Evolutionary conservation across 225 moss, liverwort and hornwort species (phyloP), one percentile per base, ranked within the genome.

Genomic region (Sphagnum tenellum): DNA sequence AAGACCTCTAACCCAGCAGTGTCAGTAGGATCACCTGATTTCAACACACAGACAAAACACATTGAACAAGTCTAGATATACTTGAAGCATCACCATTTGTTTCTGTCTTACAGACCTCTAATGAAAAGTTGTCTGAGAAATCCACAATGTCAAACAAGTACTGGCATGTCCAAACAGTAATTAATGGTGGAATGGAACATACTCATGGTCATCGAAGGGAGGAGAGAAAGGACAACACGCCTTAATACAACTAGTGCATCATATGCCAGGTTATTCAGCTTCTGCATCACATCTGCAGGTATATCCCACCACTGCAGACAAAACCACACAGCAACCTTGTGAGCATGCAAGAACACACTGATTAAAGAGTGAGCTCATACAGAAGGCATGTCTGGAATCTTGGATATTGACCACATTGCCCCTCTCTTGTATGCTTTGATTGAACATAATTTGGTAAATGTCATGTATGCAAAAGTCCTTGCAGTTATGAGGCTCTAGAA

Each of bases 151-250:
- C 3, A 46, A 45, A 12, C 61, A 60, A 46, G 46, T 4, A 2
- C 4, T 61, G 46, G 7, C 45, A 4, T 46, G 8, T 44, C 7
- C 2, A 48, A 5, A 4, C 10, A 9, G 46, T 4, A 61, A 47
- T 8, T 5, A 57, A 60, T 13, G 14, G 0, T 4, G 14, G 13
- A 60, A 60, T 7, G 44, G 12, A 55, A 62, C 82, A 47, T 82
- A 86, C 86, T 86, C 82, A 86, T 86, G 50, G 82, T 86, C 79
- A 82, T 73, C 46, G 75, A 70, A 66, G 86, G 74, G 13, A 86
- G 86, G 64, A 82, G 74, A 62, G 77, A 69, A 72, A 82, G 81
- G 55, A 76, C 48, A 49, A 86, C 76, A 61, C 81, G 86, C 70
- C 67, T 79, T 74, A 86, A 67, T 58, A 82, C 76, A 53, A 79